These are phyloP conservation scores for Chamaecrista fasciculata DNA, from an alignment of 306 rosid species.

Conservation along the genomic window DNA sequence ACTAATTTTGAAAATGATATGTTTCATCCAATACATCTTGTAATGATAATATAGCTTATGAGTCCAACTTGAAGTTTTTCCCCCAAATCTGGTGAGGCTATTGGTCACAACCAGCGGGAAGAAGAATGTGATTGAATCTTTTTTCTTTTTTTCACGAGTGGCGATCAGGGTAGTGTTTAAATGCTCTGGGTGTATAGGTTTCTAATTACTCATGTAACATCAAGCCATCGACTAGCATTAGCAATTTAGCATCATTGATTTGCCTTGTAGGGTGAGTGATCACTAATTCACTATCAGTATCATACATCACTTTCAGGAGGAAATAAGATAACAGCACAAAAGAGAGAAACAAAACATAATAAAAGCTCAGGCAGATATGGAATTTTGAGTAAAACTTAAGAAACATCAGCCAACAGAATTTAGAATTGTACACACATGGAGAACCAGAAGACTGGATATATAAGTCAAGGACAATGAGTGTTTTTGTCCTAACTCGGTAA, in stretches of 20 bases:
- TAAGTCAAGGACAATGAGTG: neutral
- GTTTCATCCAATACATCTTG: neutral
- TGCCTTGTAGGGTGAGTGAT: neutral
- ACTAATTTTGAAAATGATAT: neutral
- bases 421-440: neutral
- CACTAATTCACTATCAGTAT: neutral
- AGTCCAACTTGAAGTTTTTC: neutral
- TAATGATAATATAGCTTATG: conserved; percentile 7
- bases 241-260: neutral
- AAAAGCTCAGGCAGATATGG: neutral
- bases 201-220: neutral
- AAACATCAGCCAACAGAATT: neutral
- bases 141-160: too few relatives aligned
- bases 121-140: neutral
- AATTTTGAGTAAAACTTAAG: neutral
- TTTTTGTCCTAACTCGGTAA: neutral
- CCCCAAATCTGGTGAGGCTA: neutral
- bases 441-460: neutral
- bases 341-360: neutral
- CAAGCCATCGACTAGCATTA: too few relatives aligned
- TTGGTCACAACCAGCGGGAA: neutral
- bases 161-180: too few relatives aligned
- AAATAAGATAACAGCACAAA: neutral
- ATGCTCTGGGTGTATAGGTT: neutral
- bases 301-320: neutral